phyloP scores from a whole-genome alignment of 495 filamentous ascomycete genomes.

The Penicillium nucicola region DNA sequence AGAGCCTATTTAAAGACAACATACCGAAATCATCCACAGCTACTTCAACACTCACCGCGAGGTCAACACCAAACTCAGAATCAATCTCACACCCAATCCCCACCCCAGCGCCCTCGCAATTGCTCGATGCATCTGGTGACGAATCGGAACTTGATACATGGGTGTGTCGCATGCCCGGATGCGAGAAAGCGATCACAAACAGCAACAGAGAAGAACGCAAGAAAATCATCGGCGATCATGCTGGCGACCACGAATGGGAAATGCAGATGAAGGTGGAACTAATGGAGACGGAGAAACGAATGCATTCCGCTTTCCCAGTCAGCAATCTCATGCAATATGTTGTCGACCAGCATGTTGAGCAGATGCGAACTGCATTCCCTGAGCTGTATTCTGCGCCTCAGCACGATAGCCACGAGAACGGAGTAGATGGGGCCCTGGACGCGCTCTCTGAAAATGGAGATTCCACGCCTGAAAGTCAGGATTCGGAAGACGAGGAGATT shows the following conservation, averaged over 20 bases:
- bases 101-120: conserved; percentile 20
- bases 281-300: conserved; percentile 45
- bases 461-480: neutral
- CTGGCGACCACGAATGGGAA: conserved; percentile 60
- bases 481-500: conserved; percentile 4
- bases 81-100: conserved; percentile 44
- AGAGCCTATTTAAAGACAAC: conserved; percentile 35
- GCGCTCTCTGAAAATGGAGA: neutral
- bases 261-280: conserved; percentile 58
- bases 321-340: conserved; percentile 37
- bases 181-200: conserved; percentile 57
- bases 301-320: conserved; percentile 38
- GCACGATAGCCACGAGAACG: conserved; percentile 4
- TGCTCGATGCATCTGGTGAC: conserved; percentile 7
- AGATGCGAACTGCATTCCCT: conserved; percentile 25
- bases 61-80: conserved; percentile 18
- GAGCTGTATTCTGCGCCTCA: conserved; percentile 15
- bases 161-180: conserved; percentile 68
- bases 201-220: conserved; percentile 56
- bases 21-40: conserved; percentile 25
- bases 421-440: neutral
- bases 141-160: conserved; percentile 61
- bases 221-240: conserved; percentile 61
- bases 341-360: conserved; percentile 20
- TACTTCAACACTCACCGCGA: conserved; percentile 4